Evolutionary conservation across 768 basidiomycete species (phyloP).

Genomic region (Infundibulicybe gibba): DNA sequence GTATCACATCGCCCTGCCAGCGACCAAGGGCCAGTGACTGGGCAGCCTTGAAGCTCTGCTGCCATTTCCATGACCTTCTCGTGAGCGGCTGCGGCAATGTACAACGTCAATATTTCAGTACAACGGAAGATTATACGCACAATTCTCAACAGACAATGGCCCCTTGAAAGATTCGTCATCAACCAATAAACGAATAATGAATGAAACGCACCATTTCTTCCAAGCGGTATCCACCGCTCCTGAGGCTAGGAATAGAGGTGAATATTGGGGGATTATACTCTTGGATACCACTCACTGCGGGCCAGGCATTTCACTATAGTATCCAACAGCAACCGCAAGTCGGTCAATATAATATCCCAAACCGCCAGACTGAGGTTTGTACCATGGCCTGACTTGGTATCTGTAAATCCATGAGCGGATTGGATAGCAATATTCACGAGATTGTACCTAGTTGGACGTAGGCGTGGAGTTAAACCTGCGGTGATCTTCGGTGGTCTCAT

Average conservation of each 20-base stretch:
- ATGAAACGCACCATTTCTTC: conserved; percentile 34
- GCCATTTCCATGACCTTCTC: conserved; percentile 39
- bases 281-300: conserved; percentile 17
- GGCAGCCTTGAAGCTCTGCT: conserved; percentile 38
- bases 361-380: conserved; percentile 32
- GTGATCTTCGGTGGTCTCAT: conserved; percentile 25
- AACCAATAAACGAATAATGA: not conserved
- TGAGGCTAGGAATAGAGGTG: conserved; percentile 16
- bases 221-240: conserved; percentile 35
- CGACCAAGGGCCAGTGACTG: conserved; percentile 28
- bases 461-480: not conserved
- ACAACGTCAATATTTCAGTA: not conserved
- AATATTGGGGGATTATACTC: not conserved
- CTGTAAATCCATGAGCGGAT: conserved; percentile 10
- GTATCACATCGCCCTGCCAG: too few relatives aligned
- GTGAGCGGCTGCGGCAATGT: conserved; percentile 27
- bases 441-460: not conserved
- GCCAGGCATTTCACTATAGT: conserved; percentile 34
- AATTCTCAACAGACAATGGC: conserved; percentile 29
- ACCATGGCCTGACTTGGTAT: conserved; percentile 40
- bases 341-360: conserved; percentile 23
- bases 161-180: conserved; percentile 20
- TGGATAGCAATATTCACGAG: not conserved
- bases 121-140: conserved; percentile 16
- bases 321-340: conserved; percentile 27